A percentile compares a stretch with the other conserved stretches of the same genome.
phyloP scores from a whole-genome alignment of 106 monocot genomes.

The Dendrobium officinale region DNA sequence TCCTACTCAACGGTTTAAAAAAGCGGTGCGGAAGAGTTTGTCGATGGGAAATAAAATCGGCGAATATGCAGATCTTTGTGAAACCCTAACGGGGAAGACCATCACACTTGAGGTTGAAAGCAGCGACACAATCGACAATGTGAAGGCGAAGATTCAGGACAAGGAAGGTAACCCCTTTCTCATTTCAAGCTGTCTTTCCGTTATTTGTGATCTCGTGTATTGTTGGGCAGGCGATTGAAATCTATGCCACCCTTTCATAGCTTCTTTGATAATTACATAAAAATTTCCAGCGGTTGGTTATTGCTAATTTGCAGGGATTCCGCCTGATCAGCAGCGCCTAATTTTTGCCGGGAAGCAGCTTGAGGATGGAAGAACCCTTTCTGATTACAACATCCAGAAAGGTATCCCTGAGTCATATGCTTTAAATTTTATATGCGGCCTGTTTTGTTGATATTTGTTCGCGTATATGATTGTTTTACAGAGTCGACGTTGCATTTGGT shows the following conservation, averaged over 20 bases:
- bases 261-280: background rate
- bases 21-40: no score
- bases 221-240: background rate
- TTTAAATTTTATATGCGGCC: background rate
- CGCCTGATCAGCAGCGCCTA: constrained; percentile 6
- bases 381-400: constrained; percentile 13
- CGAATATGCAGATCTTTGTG: constrained; percentile 49
- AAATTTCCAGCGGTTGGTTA: background rate
- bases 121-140: constrained; percentile 51
- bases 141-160: constrained; percentile 49
- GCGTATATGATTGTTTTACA: background rate
- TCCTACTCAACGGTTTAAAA: no score
- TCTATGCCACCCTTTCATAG: background rate
- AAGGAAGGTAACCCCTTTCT: constrained; percentile 10
- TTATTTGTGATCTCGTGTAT: background rate
- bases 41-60: background rate
- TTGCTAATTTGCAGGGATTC: background rate
- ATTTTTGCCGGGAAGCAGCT: constrained; percentile 9
- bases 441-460: background rate
- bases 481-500: constrained; percentile 56
- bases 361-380: constrained; percentile 8
- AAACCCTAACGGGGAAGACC: constrained; percentile 55
- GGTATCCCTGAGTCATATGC: background rate
- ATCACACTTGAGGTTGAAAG: constrained; percentile 46
- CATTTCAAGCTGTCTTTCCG: background rate